Base-by-base conservation (phyloP, 2,329 filamentous ascomycete genomes). In the Onygena corvina region DNA sequence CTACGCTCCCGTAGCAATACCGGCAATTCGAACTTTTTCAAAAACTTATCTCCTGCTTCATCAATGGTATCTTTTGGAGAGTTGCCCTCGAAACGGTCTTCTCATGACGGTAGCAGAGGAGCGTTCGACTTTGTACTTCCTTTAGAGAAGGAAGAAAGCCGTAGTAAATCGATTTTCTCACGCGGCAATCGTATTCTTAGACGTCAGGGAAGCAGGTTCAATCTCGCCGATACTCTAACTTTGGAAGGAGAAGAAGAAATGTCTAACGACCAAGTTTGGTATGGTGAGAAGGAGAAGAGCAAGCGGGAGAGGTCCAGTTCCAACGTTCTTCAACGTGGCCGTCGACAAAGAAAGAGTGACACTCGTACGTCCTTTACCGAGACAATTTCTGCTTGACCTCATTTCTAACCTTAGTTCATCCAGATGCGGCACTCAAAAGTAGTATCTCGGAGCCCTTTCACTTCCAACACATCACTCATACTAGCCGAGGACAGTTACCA, bases 401-500 rank as follows among this genome's bases (percentile, higher is more conserved):
- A 11, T 49, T 31, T 11, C 29, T 23, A 23, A 27, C 38, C 11
- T 27, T 35, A 4, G 5, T 12, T 20, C 23, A 20, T 54, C 35
- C 53, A 71, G 67, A 66, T 55, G 62, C 66, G 48, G 62, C 63
- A 16, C 50, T 69, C 48, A 76, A 75, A 59, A 64, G 63, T 35
- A 66, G 67, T 50, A 81, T 81, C 47, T 82, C 79, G 0, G 72
- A 72, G 50, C 79, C 79, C 1, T 82, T 79, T 61, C 76, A 79
- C 56, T 82, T 82, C 58, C 76, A 81, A 53, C 79, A 81, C 57
- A 62, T 82, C 47, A 76, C 76, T 30, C 77, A 81, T 58, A 77
- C 77, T 23, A 72, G 73, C 50, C 71, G 73, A 20, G 63, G 72
- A 20, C 73, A 80, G 50, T 71, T 79, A 50, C 69, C 73, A 27